Base-by-base conservation (phyloP, 352 stramenopile species). In the Plasmopara viticola region DNA sequence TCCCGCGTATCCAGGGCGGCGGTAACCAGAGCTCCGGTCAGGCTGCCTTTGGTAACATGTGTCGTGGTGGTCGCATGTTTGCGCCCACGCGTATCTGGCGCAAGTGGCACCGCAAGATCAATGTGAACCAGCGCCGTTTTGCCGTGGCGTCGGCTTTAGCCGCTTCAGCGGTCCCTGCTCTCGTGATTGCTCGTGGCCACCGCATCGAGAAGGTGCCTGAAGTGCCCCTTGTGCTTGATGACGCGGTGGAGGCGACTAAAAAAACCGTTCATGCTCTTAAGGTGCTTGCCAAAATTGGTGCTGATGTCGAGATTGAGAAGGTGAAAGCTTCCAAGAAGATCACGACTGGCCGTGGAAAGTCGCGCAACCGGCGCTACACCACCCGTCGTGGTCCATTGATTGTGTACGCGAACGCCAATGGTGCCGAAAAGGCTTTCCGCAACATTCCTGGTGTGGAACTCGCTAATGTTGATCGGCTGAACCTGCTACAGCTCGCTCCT, bases 1-100 rank as follows among this genome's bases (percentile, higher is more conserved):
- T 99, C 74, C 96, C 97, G 51, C 96, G 97, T 97, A 97, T 99
- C 55, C 83, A 94, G 62, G 96, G 96, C 63, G 94, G 95, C 48
- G 97, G 97, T 84, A 99, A 97, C 69, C 94, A 96, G 69, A 87
- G 93, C 55, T 97, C 95, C 29, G 96, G 96, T 66, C 97, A 99
- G 78, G 97, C 93, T 84, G 97, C 97, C 30, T 99, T 99, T 83
- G 97, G 96, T 56, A 99, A 99, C 94, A 98, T 98, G 96, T 98
- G 92, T 82, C 94, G 91, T 80, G 91, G 84, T 58, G 97, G 95
- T 80, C 90, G 95, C 72, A 99, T 99, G 96, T 99, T 99, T 73
- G 93, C 93, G 28, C 97, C 97, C 48, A 99, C 96, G 68, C 98
- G 98, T 70, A 98, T 98, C 58, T 99, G 96, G 96, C 86, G 97